phyloP scores from a whole-genome alignment of 495 filamentous ascomycete species.

The Daldinia decipiens region DNA sequence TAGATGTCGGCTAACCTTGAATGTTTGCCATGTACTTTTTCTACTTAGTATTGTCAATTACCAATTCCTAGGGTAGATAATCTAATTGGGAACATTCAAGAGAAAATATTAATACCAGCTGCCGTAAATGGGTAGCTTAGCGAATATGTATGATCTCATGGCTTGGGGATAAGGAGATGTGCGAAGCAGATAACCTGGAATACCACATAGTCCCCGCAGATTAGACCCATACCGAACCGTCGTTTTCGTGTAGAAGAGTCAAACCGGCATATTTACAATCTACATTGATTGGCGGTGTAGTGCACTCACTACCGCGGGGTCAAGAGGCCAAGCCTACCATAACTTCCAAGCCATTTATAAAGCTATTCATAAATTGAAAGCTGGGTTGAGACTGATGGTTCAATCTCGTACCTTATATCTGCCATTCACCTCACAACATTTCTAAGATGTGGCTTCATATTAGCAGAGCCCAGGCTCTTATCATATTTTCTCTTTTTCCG shows the following conservation, averaged over 20 bases:
- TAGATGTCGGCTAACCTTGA: not conserved
- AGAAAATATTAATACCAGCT: not conserved
- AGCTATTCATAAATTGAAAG: conserved; percentile 2
- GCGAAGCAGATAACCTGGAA: not conserved
- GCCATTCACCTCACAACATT: not conserved
- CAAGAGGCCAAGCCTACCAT: not conserved
- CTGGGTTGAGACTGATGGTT: not conserved
- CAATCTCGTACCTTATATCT: not conserved
- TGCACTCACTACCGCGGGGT: conserved; percentile 21
- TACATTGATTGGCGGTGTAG: conserved; percentile 12
- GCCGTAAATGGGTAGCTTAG: not conserved
- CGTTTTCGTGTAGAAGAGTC: not conserved
- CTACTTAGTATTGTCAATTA: too few species aligned
- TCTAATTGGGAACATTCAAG: not conserved
- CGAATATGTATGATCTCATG: not conserved
- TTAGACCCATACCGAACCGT: not conserved
- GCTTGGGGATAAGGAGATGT: not conserved
- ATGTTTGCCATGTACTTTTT: not conserved
- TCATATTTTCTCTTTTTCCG: not conserved
- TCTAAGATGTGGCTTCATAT: not conserved
- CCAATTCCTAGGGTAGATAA: too few species aligned
- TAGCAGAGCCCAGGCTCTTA: not conserved
- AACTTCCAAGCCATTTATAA: not conserved
- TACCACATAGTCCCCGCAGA: not conserved
- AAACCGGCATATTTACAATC: conserved; percentile 4